A percentile compares a stretch with the other conserved stretches of the same genome.
Evolutionary conservation across 768 basidiomycete species (phyloP).

Genomic region (Podaxis pistillaris): DNA sequence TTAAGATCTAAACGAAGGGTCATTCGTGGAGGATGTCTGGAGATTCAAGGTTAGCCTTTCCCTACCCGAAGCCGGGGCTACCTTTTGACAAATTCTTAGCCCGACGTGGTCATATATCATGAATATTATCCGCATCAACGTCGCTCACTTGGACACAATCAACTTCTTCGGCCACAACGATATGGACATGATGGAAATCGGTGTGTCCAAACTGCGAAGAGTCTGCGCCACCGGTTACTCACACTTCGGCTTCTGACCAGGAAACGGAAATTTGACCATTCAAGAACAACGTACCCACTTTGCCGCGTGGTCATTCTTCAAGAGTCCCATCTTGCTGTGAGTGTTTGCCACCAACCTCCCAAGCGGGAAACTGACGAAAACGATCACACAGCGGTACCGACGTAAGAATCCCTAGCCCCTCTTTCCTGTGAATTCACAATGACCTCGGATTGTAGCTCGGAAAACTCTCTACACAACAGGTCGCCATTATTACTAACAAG

Average conservation of each 20-base stretch:
- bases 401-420: conserved; percentile 23
- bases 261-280: conserved; percentile 48
- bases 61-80: not conserved
- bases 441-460: conserved; percentile 33
- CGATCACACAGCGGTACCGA: conserved; percentile 33
- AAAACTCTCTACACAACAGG: conserved; percentile 35
- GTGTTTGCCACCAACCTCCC: conserved; percentile 4
- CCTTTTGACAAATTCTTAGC: conserved; percentile 19
- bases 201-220: conserved; percentile 13
- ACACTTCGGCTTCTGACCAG: conserved; percentile 18
- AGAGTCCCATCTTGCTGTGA: conserved; percentile 54
- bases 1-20: conserved; percentile 28
- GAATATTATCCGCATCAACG: conserved; percentile 42
- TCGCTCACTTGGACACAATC: conserved; percentile 19
- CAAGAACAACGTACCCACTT: conserved; percentile 56
- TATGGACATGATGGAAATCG: conserved; percentile 20
- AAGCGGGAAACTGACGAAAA: not conserved
- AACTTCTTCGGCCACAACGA: conserved; percentile 14
- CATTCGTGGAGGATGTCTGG: conserved; percentile 56
- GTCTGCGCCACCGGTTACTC: not conserved
- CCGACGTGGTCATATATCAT: conserved; percentile 51
- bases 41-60: conserved; percentile 35
- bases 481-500: conserved; percentile 47
- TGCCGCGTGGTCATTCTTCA: conserved; percentile 57
- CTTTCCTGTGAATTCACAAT: conserved; percentile 9